Evolutionary conservation across 2,329 filamentous ascomycete genomes (phyloP).

Genomic region (Paecilomyces fulvus): DNA sequence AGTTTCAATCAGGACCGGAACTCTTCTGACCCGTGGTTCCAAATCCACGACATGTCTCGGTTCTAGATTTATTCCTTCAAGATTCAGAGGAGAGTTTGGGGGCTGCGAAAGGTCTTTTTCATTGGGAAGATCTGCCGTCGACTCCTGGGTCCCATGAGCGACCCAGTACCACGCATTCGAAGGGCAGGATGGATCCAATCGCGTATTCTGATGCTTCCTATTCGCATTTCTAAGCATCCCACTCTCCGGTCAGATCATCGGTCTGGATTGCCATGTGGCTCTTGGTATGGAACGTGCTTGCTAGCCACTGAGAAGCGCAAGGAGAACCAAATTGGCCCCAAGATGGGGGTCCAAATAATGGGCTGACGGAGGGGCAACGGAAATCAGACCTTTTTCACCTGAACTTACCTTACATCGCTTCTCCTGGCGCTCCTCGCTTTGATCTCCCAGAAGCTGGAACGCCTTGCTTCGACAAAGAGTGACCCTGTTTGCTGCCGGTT

Average conservation of each 20-base stretch:
- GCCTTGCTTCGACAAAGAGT: not conserved
- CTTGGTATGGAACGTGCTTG: not conserved
- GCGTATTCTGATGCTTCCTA: not conserved
- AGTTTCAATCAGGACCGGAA: not conserved
- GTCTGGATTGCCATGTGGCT: not conserved
- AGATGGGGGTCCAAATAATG: not conserved
- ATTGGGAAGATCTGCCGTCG: not conserved
- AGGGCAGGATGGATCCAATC: not conserved
- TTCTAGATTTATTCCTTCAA: not conserved
- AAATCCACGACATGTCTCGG: not conserved
- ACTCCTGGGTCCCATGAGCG: not conserved
- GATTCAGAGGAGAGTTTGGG: not conserved
- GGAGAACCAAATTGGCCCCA: not conserved
- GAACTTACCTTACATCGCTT: not conserved
- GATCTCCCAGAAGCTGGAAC: not conserved
- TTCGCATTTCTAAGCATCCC: not conserved
- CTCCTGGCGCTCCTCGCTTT: not conserved
- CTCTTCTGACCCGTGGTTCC: not conserved
- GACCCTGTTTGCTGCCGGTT: not conserved
- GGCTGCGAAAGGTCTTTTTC: not conserved
- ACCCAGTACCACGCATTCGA: not conserved
- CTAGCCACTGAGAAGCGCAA: not conserved
- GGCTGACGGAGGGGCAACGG: not conserved
- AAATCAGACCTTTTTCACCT: not conserved
- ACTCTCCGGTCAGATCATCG: not conserved